Conservation (phyloP, 768 basidiomycete genomes). For the Paxillus ammoniavirescens region DNA sequence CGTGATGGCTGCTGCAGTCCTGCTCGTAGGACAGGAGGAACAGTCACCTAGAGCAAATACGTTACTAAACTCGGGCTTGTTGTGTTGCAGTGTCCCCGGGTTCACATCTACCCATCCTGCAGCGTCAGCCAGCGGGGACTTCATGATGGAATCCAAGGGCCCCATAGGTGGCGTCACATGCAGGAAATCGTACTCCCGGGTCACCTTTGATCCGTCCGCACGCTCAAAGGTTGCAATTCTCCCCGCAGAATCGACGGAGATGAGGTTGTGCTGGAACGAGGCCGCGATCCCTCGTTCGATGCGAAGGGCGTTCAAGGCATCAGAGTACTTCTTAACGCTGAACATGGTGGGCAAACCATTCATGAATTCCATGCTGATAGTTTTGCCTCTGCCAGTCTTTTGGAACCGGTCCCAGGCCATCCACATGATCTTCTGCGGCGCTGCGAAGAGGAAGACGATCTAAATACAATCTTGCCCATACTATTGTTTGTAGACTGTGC, state of each 20-base stretch:
- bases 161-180: constrained; percentile 95
- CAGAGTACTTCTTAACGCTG: constrained; percentile 92
- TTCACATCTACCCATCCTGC: constrained; percentile 91
- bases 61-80: too few species aligned
- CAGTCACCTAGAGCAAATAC: constrained; percentile 93
- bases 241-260: constrained; percentile 65
- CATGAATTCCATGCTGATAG: constrained; percentile 73
- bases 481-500: constrained; percentile 4
- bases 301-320: constrained; percentile 77
- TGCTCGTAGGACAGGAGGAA: constrained; percentile 89
- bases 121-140: constrained; percentile 73
- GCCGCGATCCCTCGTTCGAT: constrained; percentile 78
- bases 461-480: constrained; percentile 3
- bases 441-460: constrained; percentile 35
- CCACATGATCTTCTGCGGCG: constrained; percentile 95
- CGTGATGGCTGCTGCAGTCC: constrained; percentile 94
- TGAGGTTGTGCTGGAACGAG: constrained; percentile 80
- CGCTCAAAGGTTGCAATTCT: constrained; percentile 85
- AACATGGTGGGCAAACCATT: constrained; percentile 97
- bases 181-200: constrained; percentile 77
- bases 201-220: constrained; percentile 63
- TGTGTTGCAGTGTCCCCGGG: constrained; percentile 71
- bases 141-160: constrained; percentile 76
- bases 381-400: constrained; percentile 53
- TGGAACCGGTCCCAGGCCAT: constrained; percentile 88